Evolutionary conservation across 768 basidiomycete genomes (phyloP), one percentile per base, ranked within the genome.

Genomic region (Artomyces pyxidatus): DNA sequence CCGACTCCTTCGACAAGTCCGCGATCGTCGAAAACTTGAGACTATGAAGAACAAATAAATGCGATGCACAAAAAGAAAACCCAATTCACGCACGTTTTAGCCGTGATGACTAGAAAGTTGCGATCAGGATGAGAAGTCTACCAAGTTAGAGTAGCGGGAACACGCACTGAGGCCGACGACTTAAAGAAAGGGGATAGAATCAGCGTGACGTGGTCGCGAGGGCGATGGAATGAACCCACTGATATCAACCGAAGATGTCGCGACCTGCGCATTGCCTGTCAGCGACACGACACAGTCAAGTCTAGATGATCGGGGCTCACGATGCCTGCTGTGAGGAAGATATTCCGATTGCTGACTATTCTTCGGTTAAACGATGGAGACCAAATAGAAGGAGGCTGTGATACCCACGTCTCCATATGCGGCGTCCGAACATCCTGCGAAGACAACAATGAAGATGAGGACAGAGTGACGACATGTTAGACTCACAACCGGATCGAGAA

Each of bases 31-130:
- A 39, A 4, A 75, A 57, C 6, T 57, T 43, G 55, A 77, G 77
- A 4, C 76, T 77, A 44, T 26, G 25, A 22, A 12, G 16, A 28
- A 29, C 37, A 54, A 42, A 52, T 47, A 6, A 23, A 26, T n/a
- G 5, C 10, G 52, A 21, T 9, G 3, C 26, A 19, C n/a, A 28
- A n/a, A 25, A 23, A 42, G 32, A 32, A 19, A n/a, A n/a, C n/a
- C n/a, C n/a, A n/a, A 12, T 49, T 21, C 26, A 60, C 75, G 40
- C 42, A 80, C 76, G 73, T 71, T 68, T 75, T 79, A 29, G 59
- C 69, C 1, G 76, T 75, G 50, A 80, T 76, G 22, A 68, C 79
- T 81, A 25, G 12, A n/a, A n/a, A n/a, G n/a, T n/a, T n/a, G n/a
- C n/a, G n/a, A n/a, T n/a, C n/a, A n/a, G n/a, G n/a, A n/a, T n/a